Evolutionary conservation across 768 basidiomycete species (phyloP), one percentile per base, ranked within the genome.

Genomic region (Clitopilus hobsonii): DNA sequence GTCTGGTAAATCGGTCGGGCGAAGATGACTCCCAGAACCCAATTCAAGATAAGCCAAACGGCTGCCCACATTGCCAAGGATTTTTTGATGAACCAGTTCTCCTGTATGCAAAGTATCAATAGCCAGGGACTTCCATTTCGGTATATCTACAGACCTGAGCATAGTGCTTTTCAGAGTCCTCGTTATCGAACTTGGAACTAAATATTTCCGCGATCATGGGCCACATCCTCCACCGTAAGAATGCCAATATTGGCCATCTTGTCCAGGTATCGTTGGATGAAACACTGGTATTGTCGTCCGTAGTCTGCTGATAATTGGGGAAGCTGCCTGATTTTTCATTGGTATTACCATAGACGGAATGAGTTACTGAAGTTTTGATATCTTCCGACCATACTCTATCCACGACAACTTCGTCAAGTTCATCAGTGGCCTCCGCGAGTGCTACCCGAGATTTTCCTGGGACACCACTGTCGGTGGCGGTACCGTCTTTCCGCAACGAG

Each of bases 1-100:
- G 79, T 60, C 16, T 67, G 71, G 14, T 71, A 58, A 25, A 71
- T 49, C 27, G 68, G 68, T 10, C 78, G 72, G n/a, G 81, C 71
- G 60, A 85, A 81, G 8, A 74, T 71, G 23, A 75, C 73, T 4
- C 79, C 85, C 32, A 89, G 74, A 18, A 81, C 73, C 88, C 89
- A 91, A 60, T 86, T 89, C 24, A 81, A 59, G 52, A 88, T 71
- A 36, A 88, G 73, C 76, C 87, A 91, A 6, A 80, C 54, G 6
- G 81, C 73, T 5, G 84, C 82, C 79, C 83, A 85, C 8, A 85
- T 57, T 20, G 85, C 86, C 28, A 88, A 69, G 0, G 77, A 73
- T 74, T 89, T 90, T 57, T 79, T 79, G 24, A 83, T 73, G 61
- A 83, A 88, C 89, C 89, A 91, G 52, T 74, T 81, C 69, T 92